Evolutionary conservation across 2,329 filamentous ascomycete genomes (phyloP).

Genomic region (Cercospora zeae-maydis): DNA sequence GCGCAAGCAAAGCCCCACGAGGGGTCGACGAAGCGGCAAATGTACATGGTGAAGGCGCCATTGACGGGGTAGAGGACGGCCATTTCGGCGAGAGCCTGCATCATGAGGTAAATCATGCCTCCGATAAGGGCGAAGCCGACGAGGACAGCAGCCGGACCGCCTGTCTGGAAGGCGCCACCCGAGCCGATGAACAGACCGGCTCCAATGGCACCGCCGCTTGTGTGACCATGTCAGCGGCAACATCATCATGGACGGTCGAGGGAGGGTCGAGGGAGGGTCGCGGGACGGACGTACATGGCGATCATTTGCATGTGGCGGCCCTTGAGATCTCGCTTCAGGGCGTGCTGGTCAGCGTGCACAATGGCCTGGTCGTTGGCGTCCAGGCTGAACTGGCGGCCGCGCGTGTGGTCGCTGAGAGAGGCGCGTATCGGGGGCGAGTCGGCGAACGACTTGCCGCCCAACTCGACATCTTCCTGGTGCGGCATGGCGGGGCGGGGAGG

Average conservation of each 20-base stretch:
- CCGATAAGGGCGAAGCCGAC: constrained; percentile 45
- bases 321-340: constrained; percentile 32
- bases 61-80: constrained; percentile 36
- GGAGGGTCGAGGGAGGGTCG: background rate
- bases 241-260: background rate
- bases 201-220: constrained; percentile 41
- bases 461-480: background rate
- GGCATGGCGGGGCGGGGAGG: background rate
- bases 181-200: constrained; percentile 55
- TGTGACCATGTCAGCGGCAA: background rate
- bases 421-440: background rate
- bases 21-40: constrained; percentile 38
- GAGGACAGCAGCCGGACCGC: constrained; percentile 49
- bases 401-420: constrained; percentile 15
- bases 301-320: constrained; percentile 40
- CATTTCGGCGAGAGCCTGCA: constrained; percentile 38
- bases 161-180: constrained; percentile 46
- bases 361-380: constrained; percentile 17
- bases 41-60: constrained; percentile 37
- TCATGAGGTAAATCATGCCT: constrained; percentile 35
- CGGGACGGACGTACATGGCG: constrained; percentile 28
- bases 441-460: background rate
- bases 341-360: constrained; percentile 22
- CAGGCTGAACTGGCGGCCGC: constrained; percentile 20
- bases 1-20: constrained; percentile 33